These are phyloP conservation scores for Cryptococcus floricola DNA, from an alignment of 1,284 basidiomycete genomes.

Conservation along the genomic window DNA sequence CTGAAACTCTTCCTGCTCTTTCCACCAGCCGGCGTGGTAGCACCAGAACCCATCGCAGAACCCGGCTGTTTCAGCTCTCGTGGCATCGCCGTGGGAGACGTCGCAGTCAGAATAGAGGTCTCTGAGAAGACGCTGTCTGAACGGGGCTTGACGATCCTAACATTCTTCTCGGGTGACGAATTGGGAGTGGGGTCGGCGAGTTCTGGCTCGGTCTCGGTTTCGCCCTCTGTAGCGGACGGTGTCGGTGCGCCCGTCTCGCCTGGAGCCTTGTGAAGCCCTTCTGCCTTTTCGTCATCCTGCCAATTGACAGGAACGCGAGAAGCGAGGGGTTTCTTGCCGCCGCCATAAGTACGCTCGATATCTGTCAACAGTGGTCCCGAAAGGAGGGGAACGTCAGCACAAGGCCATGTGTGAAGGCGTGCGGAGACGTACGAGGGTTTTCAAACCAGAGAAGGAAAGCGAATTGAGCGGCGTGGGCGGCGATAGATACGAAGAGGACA, in stretches of 20 bases:
- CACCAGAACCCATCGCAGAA: too few relatives aligned
- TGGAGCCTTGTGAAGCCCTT: slow-evolving; percentile 5
- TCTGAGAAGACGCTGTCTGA: slow-evolving; percentile 28
- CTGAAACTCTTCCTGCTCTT: not conserved
- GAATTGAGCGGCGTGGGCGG: slow-evolving; percentile 91
- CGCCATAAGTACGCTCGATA: slow-evolving; percentile 85
- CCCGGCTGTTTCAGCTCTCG: not conserved
- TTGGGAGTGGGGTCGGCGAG: slow-evolving; percentile 33
- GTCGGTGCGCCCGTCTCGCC: slow-evolving; percentile 45
- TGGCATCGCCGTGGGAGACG: slow-evolving; percentile 6
- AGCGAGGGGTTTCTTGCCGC: slow-evolving; percentile 75
- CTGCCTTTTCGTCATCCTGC: slow-evolving; percentile 4
- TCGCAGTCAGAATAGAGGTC: slow-evolving; percentile 8
- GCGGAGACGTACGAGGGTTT: slow-evolving; percentile 73
- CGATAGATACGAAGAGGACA: slow-evolving; percentile 86
- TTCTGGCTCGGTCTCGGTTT: slow-evolving; percentile 63
- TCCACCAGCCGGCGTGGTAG: not conserved
- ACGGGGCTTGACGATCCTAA: slow-evolving; percentile 19
- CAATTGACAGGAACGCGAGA: slow-evolving; percentile 65
- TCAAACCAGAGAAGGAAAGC: slow-evolving; percentile 95
- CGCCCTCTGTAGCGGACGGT: slow-evolving; percentile 67
- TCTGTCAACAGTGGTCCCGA: slow-evolving; percentile 53
- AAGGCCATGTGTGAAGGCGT: not conserved
- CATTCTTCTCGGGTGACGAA: too few relatives aligned
- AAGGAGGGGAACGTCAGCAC: slow-evolving; percentile 2